phyloP scores from a whole-genome alignment of 1,284 basidiomycete genomes.

The Anthracocystis walkeri region DNA sequence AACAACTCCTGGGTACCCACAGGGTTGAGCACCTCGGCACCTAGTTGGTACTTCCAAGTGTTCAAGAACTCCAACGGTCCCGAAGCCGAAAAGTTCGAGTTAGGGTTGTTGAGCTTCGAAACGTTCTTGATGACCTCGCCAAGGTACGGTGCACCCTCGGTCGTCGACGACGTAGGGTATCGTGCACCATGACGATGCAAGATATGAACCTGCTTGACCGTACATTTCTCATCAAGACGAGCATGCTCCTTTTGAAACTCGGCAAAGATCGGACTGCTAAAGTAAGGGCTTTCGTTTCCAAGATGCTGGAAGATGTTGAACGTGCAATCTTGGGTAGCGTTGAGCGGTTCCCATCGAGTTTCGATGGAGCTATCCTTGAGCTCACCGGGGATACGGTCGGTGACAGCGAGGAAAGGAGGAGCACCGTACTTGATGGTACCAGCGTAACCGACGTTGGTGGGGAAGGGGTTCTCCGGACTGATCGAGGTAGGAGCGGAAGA shows the following conservation, averaged over 20 bases:
- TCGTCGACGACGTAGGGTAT: slow-evolving; percentile 43
- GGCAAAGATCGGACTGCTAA: slow-evolving; percentile 50
- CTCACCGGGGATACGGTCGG: slow-evolving; percentile 47
- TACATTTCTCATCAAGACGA: slow-evolving; percentile 42
- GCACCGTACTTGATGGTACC: slow-evolving; percentile 46
- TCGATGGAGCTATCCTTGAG: slow-evolving; percentile 48
- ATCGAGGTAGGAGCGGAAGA: slow-evolving; percentile 23
- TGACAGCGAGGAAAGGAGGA: slow-evolving; percentile 59
- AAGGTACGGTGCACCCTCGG: slow-evolving; percentile 58
- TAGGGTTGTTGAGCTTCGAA: slow-evolving; percentile 36
- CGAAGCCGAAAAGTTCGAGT: slow-evolving; percentile 68
- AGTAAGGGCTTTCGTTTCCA: slow-evolving; percentile 59
- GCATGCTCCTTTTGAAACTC: slow-evolving; percentile 36
- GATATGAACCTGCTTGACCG: slow-evolving; percentile 52
- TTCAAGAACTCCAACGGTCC: slow-evolving; percentile 81
- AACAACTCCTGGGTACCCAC: slow-evolving; percentile 81
- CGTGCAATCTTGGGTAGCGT: slow-evolving; percentile 22
- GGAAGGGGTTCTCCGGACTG: slow-evolving; percentile 46
- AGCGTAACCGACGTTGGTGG: slow-evolving; percentile 62
- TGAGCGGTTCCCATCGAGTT: slow-evolving; percentile 41
- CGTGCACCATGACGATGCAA: slow-evolving; percentile 55
- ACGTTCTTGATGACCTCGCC: slow-evolving; percentile 41
- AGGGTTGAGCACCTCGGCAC: slow-evolving; percentile 80
- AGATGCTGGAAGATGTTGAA: slow-evolving; percentile 58
- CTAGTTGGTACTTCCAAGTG: slow-evolving; percentile 73